A percentile compares a stretch with the other conserved stretches of the same genome.
phyloP scores from a whole-genome alignment of 495 filamentous ascomycete genomes.

The Hyaloscypha variabilis region DNA sequence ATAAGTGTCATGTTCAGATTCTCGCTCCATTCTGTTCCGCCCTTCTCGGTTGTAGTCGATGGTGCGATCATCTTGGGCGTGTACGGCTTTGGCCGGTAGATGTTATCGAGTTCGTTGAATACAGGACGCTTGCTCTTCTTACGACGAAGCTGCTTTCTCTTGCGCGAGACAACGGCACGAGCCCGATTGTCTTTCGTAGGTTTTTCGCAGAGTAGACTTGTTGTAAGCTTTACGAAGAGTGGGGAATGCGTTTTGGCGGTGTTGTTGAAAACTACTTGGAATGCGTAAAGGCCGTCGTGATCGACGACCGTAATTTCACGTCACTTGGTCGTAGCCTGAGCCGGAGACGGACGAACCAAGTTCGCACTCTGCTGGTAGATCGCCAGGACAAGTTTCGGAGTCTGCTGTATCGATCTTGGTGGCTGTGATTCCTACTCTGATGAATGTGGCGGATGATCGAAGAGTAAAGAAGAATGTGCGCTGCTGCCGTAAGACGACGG shows the following conservation, averaged over 20 bases:
- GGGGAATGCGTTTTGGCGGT: slow-evolving; percentile 68
- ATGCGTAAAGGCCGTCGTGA: slow-evolving; percentile 12
- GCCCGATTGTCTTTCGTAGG: slow-evolving; percentile 41
- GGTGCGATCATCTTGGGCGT: slow-evolving; percentile 44
- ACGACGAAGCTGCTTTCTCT: slow-evolving; percentile 28
- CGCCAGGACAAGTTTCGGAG: not conserved
- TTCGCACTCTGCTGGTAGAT: not conserved
- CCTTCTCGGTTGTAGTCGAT: slow-evolving; percentile 26
- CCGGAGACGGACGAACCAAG: not conserved
- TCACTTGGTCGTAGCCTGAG: not conserved
- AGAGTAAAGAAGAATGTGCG: slow-evolving; percentile 9
- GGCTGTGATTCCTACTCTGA: not conserved
- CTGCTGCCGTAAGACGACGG: slow-evolving; percentile 28
- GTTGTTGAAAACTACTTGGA: slow-evolving; percentile 21
- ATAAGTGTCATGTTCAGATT: slow-evolving; percentile 84
- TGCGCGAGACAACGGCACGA: slow-evolving; percentile 32
- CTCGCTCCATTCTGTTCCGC: slow-evolving; percentile 31
- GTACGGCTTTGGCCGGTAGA: slow-evolving; percentile 32
- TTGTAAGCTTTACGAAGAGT: slow-evolving; percentile 56
- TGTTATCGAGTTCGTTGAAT: slow-evolving; percentile 34
- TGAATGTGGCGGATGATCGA: not conserved
- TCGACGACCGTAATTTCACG: slow-evolving; percentile 15
- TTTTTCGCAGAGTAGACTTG: slow-evolving; percentile 40
- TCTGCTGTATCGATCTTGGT: not conserved
- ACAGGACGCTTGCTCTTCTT: slow-evolving; percentile 24